Conservation (phyloP, 2,329 filamentous ascomycete genomes). For the Tolypocladium sp. region DNA sequence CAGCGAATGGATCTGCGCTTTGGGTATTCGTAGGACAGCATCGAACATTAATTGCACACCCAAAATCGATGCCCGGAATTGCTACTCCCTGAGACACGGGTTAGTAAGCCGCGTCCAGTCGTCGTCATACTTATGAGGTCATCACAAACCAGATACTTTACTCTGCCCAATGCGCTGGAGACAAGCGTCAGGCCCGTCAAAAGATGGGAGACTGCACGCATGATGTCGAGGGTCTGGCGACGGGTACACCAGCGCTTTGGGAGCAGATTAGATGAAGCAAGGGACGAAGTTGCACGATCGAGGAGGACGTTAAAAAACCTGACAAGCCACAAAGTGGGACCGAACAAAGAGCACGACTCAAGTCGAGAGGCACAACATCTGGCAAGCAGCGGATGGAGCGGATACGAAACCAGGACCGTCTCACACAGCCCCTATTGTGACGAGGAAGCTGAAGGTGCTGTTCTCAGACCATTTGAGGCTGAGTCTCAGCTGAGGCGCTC, state of each 20-base stretch:
- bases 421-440: background rate
- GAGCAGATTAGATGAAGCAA: background rate
- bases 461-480: background rate
- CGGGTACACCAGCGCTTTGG: background rate
- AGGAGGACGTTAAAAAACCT: background rate
- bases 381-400: background rate
- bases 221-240: background rate
- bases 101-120: background rate
- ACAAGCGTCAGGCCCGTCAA: background rate
- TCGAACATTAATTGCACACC: slow-evolving; percentile 34
- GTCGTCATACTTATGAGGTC: background rate
- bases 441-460: background rate
- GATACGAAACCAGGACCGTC: background rate
- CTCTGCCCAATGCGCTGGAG: background rate
- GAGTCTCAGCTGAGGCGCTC: background rate
- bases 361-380: background rate
- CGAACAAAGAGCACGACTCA: background rate
- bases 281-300: background rate
- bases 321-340: background rate
- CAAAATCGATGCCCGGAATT: slow-evolving; percentile 39
- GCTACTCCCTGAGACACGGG: slow-evolving; percentile 26
- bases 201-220: background rate
- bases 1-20: background rate
- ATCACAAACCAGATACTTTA: background rate
- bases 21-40: background rate